Evolutionary conservation across 2,329 filamentous ascomycete genomes (phyloP).

Genomic region (Ustilaginoidea virens): DNA sequence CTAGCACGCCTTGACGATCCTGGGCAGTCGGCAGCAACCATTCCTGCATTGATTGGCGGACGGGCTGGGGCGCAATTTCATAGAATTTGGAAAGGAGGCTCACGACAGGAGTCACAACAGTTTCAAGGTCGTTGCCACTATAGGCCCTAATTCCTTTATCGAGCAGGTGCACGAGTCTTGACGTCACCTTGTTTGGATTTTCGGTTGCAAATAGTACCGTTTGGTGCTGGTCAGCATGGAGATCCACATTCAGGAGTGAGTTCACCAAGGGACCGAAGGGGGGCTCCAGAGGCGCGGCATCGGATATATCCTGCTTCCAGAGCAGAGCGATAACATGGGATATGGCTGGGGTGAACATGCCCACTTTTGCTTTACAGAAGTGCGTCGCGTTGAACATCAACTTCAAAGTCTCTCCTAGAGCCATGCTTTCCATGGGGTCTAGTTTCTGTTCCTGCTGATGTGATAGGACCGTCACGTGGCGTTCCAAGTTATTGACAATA

Average conservation of each 20-base stretch:
- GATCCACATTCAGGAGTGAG: conserved; percentile 62
- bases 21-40: conserved; percentile 60
- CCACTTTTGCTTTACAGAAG: conserved; percentile 45
- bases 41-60: conserved; percentile 44
- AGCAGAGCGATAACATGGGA: conserved; percentile 58
- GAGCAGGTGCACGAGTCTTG: conserved; percentile 55
- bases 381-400: conserved; percentile 80
- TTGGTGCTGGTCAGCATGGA: conserved; percentile 37
- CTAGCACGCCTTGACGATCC: conserved; percentile 65
- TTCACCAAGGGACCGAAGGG: conserved; percentile 63
- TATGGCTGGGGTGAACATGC: conserved; percentile 51
- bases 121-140: conserved; percentile 54
- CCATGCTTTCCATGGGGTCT: conserved; percentile 59
- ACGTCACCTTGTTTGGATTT: conserved; percentile 41
- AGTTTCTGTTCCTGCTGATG: conserved; percentile 15
- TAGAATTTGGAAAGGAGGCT: conserved; percentile 59
- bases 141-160: conserved; percentile 50
- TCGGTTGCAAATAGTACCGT: conserved; percentile 51
- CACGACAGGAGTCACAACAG: conserved; percentile 55
- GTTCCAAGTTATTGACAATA: conserved; percentile 53
- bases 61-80: conserved; percentile 46
- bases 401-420: conserved; percentile 71
- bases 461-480: conserved; percentile 41
- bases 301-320: conserved; percentile 38
- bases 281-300: conserved; percentile 53